These are phyloP conservation scores for Rhodotorula sp. DNA, from an alignment of 1,284 basidiomycete genomes.

Conservation along the genomic window DNA sequence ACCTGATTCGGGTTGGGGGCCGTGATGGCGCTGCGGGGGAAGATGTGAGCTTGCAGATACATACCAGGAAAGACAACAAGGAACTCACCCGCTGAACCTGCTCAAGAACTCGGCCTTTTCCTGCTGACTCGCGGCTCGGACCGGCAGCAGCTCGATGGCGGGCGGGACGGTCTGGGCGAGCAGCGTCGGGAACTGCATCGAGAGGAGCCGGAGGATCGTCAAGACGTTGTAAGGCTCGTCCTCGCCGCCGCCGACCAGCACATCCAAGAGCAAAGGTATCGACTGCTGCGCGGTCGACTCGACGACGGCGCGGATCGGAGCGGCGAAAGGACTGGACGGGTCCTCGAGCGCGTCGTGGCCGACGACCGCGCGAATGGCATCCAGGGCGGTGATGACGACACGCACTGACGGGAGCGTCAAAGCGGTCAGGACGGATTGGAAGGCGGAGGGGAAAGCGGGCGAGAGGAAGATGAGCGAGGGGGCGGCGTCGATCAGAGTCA, in stretches of 20 bases:
- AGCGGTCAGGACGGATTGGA: constrained; percentile 70
- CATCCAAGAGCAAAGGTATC: constrained; percentile 66
- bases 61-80: neutral
- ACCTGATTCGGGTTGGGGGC: constrained; percentile 68
- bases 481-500: constrained; percentile 65
- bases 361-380: constrained; percentile 70
- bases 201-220: constrained; percentile 70
- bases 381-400: constrained; percentile 74
- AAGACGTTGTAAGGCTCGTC: constrained; percentile 73
- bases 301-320: constrained; percentile 65
- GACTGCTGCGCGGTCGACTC: constrained; percentile 72
- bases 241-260: constrained; percentile 84
- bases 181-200: constrained; percentile 64
- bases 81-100: constrained; percentile 66
- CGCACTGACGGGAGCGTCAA: constrained; percentile 77
- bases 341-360: constrained; percentile 56
- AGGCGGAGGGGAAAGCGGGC: constrained; percentile 67
- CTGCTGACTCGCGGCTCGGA: constrained; percentile 60
- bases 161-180: constrained; percentile 69
- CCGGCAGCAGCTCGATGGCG: constrained; percentile 69
- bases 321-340: constrained; percentile 53
- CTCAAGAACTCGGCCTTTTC: constrained; percentile 73
- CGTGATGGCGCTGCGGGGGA: constrained; percentile 59
- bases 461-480: constrained; percentile 78
- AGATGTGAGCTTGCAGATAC: neutral